These are phyloP conservation scores for Sugiyamaella neomexicana DNA, from an alignment of 1,139 yeast species.

Conservation along the genomic window DNA sequence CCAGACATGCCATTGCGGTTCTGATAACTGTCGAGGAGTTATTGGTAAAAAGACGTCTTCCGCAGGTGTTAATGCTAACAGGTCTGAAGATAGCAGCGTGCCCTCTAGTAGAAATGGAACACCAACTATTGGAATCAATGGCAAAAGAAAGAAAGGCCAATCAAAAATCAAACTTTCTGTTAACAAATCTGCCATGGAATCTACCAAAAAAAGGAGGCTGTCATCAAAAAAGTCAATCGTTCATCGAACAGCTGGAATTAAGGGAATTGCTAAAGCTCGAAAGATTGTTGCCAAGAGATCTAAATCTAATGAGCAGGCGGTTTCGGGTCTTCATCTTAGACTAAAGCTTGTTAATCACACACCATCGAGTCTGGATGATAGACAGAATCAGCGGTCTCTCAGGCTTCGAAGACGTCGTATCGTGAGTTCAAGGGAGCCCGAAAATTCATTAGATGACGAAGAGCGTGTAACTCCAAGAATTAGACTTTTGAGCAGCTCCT, in stretches of 20 bases:
- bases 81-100: conserved; percentile 15
- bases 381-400: neutral
- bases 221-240: neutral
- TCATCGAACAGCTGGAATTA: neutral
- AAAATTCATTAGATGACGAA: neutral
- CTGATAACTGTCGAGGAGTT: conserved; percentile 42
- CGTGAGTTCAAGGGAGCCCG: neutral
- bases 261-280: neutral
- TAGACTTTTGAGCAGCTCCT: neutral
- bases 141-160: neutral
- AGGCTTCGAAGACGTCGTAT: neutral
- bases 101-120: conserved; percentile 14
- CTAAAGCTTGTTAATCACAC: neutral
- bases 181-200: neutral
- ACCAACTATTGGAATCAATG: neutral
- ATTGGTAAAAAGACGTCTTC: conserved; percentile 34
- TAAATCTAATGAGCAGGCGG: neutral
- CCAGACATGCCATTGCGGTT: conserved; percentile 44
- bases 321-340: conserved; percentile 5
- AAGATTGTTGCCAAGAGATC: neutral
- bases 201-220: neutral
- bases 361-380: neutral
- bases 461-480: neutral
- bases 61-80: neutral
- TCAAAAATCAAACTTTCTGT: conserved; percentile 4